These are phyloP conservation scores for Torulaspora gathmanii DNA, from an alignment of 805 yeast species.

Conservation along the genomic window DNA sequence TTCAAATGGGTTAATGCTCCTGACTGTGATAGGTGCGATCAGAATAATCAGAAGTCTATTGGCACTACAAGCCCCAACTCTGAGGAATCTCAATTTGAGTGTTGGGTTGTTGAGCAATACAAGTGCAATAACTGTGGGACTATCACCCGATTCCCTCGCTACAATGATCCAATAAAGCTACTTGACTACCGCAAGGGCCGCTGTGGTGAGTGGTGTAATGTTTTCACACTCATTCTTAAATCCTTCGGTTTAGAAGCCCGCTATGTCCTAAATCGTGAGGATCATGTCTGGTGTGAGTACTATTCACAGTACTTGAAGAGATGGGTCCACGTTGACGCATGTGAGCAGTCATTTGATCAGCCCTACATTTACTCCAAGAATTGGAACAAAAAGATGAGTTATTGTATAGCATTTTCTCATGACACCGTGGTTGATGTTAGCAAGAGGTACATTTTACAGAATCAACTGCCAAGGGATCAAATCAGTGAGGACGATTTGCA, in stretches of 20 bases:
- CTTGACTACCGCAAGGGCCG: slow-evolving; percentile 66
- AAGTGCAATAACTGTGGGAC: slow-evolving; percentile 49
- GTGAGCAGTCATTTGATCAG: slow-evolving; percentile 81
- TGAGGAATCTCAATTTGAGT: slow-evolving; percentile 44
- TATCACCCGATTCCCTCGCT: slow-evolving; percentile 64
- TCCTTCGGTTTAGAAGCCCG: slow-evolving; percentile 63
- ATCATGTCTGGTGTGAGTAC: slow-evolving; percentile 95
- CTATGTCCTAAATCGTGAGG: slow-evolving; percentile 84
- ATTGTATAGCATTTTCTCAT: slow-evolving; percentile 64
- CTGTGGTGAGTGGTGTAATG: slow-evolving; percentile 95
- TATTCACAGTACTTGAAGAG: slow-evolving; percentile 54
- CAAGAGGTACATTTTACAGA: slow-evolving; percentile 52
- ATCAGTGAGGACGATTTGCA: slow-evolving; percentile 41
- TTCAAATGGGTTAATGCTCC: slow-evolving; percentile 82
- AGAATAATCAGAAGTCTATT: slow-evolving; percentile 33
- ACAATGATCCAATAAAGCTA: slow-evolving; percentile 60
- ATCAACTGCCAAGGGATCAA: slow-evolving; percentile 45
- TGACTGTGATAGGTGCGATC: slow-evolving; percentile 49
- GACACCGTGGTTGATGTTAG: slow-evolving; percentile 68
- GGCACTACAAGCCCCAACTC: slow-evolving; percentile 43
- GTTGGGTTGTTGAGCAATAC: slow-evolving; percentile 61
- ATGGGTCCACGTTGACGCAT: slow-evolving; percentile 88
- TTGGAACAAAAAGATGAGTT: slow-evolving; percentile 94
- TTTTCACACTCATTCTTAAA: slow-evolving; percentile 65
- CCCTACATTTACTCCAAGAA: slow-evolving; percentile 74